Evolutionary conservation across 2,329 filamentous ascomycete species (phyloP).

Genomic region (Ophidiomyces ophidiicola): DNA sequence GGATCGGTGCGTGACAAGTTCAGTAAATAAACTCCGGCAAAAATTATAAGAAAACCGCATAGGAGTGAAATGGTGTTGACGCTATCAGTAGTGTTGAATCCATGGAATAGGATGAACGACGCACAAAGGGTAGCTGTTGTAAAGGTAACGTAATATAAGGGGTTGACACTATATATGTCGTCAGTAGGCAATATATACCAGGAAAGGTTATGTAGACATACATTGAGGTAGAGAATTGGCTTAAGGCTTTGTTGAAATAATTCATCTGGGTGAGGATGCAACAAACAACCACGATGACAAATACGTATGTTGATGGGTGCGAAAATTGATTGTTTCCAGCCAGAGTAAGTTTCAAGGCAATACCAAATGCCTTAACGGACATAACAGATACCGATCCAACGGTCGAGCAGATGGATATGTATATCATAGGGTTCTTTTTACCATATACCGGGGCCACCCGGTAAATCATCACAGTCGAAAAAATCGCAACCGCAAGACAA

Average conservation of each 20-base stretch:
- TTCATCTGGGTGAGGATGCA: slow-evolving; percentile 99
- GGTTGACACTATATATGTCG: slow-evolving; percentile 58
- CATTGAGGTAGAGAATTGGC: slow-evolving; percentile 96
- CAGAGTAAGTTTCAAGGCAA: slow-evolving; percentile 90
- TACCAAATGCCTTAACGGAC: slow-evolving; percentile 97
- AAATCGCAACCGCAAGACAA: slow-evolving; percentile 63
- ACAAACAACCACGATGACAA: slow-evolving; percentile 80
- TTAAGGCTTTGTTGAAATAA: slow-evolving; percentile 97
- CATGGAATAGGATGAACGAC: slow-evolving; percentile 89
- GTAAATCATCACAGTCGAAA: slow-evolving; percentile 93
- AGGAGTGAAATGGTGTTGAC: slow-evolving; percentile 88
- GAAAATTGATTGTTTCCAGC: slow-evolving; percentile 89
- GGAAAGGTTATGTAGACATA: slow-evolving; percentile 39
- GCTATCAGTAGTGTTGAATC: slow-evolving; percentile 86
- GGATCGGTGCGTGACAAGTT: slow-evolving; percentile 92
- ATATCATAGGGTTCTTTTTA: slow-evolving; percentile 91
- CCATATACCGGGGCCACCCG: slow-evolving; percentile 78
- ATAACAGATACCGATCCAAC: slow-evolving; percentile 97
- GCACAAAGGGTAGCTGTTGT: slow-evolving; percentile 88
- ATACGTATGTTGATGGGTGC: slow-evolving; percentile 92
- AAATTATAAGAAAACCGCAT: slow-evolving; percentile 87
- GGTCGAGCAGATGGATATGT: slow-evolving; percentile 93
- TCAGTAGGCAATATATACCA: slow-evolving; percentile 14
- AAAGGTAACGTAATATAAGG: slow-evolving; percentile 94
- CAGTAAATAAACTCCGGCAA: slow-evolving; percentile 86